Base-by-base conservation (phyloP, 306 rosid species). In the Castanea mollissima region DNA sequence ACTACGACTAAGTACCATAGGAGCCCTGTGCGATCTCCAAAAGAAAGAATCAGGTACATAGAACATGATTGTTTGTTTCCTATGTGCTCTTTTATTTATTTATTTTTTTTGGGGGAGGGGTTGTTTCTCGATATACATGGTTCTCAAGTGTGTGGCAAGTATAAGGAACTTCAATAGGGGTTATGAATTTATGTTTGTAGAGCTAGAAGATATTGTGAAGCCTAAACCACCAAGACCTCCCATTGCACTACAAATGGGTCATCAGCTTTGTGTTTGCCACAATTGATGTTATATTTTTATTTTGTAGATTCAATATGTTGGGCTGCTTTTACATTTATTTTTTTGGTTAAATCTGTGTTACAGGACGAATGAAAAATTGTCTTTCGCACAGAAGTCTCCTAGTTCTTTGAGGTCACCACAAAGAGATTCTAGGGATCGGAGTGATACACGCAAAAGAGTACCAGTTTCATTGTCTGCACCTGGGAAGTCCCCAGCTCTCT, bases 11-110 rank as follows among this genome's bases (percentile, higher is more conserved):
- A 41, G 59, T 75, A 38, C 25, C 86, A 55, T 72, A 87, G 77
- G 75, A 86, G 86, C 78, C 87, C 79, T 38, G 9, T 78, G 78
- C 89, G 74, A 68, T 85, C 95, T 76, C 86, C 89, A 16, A 55
- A 74, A 72, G 92, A 73, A 59, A 86, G 79, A 80, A 82, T 59
- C 82, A 94, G 97, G 97, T 94, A 83, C 72, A 32, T 15, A 2
- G 13, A 27, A 79, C 46, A 23, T 31, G 27, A 5, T 80, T 67
- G 44, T 74, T 27, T 68, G 58, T 51, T 55, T 73, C 44, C 15
- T 31, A 27, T 63, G 18, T 9, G 31, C 51, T 5, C 62, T 25
- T 34, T 52, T 51, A 38, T 38, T 41, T 8, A 8, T 41, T 41
- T 38, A 0, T 7, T 6, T 6, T 7, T 35, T 35, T 35, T 35